These are phyloP conservation scores for Lactifluus hygrophoroides DNA, from an alignment of 768 basidiomycete species.

Conservation along the genomic window DNA sequence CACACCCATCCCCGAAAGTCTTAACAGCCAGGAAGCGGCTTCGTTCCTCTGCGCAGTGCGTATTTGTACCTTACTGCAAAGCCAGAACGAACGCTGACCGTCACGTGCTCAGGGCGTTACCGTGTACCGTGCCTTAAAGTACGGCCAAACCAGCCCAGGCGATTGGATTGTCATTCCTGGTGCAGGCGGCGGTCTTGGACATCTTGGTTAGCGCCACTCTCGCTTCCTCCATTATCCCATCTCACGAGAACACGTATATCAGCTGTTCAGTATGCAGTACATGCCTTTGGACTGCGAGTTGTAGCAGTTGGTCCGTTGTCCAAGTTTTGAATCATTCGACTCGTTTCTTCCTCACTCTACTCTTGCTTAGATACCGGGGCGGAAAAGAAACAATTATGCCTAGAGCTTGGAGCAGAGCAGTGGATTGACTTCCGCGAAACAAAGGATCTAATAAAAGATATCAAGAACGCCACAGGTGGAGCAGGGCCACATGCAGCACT, in stretches of 20 bases:
- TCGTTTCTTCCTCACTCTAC: background rate
- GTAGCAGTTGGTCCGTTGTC: constrained; percentile 53
- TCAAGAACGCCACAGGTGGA: constrained; percentile 56
- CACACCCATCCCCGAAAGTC: constrained; percentile 67
- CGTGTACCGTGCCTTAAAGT: constrained; percentile 79
- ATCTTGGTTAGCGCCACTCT: constrained; percentile 43
- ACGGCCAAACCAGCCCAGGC: constrained; percentile 52
- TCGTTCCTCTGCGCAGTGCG: constrained; percentile 71
- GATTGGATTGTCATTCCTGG: constrained; percentile 74
- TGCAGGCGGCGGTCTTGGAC: constrained; percentile 77
- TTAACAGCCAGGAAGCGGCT: constrained; percentile 59
- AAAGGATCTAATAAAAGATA: constrained; percentile 55
- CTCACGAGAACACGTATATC: background rate
- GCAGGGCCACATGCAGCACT: constrained; percentile 64
- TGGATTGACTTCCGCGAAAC: constrained; percentile 73
- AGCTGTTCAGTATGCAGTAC: constrained; percentile 70
- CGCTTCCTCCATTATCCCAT: background rate
- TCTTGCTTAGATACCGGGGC: constrained; percentile 51
- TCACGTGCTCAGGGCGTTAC: constrained; percentile 55
- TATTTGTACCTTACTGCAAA: constrained; percentile 1
- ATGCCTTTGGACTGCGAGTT: constrained; percentile 66
- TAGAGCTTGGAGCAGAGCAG: constrained; percentile 58
- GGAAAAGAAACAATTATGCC: constrained; percentile 57
- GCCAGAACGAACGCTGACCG: background rate
- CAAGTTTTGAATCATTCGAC: background rate